A percentile compares a stretch with the other conserved stretches of the same genome.
These are phyloP conservation scores for Tubosaeta brunneosetosa DNA, from an alignment of 768 basidiomycete genomes.

Conservation along the genomic window DNA sequence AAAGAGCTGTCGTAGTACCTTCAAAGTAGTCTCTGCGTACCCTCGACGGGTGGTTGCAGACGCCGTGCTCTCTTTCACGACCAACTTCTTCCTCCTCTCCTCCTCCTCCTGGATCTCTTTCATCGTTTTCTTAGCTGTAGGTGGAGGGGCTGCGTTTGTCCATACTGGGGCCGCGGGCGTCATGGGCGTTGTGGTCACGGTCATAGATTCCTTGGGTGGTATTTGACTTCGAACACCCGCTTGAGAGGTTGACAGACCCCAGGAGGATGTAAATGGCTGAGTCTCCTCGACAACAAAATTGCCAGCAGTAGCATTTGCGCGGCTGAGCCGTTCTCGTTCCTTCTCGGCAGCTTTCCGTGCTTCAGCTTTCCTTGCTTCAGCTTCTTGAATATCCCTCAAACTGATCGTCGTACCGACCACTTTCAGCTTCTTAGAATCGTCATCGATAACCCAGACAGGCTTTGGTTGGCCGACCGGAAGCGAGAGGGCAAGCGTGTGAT, in stretches of 20 bases:
- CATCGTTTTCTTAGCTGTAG: conserved; percentile 79
- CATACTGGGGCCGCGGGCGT: conserved; percentile 54
- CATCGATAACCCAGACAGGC: conserved; percentile 64
- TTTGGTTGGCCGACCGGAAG: conserved; percentile 35
- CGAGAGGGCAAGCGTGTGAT: conserved; percentile 20
- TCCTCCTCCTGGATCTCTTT: conserved; percentile 99
- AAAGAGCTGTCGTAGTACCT: conserved; percentile 39
- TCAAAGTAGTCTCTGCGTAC: conserved; percentile 76
- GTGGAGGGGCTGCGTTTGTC: conserved; percentile 58
- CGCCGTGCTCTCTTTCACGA: conserved; percentile 55
- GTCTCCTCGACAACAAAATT: conserved; percentile 47
- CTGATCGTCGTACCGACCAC: conserved; percentile 48
- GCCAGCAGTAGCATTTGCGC: conserved; percentile 35
- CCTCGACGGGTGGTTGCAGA: conserved; percentile 58
- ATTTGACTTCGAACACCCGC: conserved; percentile 47
- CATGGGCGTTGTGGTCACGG: conserved; percentile 24
- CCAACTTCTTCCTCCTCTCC: conserved; percentile 72
- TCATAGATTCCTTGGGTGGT: conserved; percentile 40
- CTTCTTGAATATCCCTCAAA: conserved; percentile 92
- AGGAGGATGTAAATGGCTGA: conserved; percentile 65
- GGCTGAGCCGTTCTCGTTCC: conserved; percentile 60
- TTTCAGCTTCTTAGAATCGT: conserved; percentile 59
- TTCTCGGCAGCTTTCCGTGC: conserved; percentile 70
- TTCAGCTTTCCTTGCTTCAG: conserved; percentile 78
- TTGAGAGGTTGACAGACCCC: conserved; percentile 86